These are phyloP conservation scores for Chiua virens DNA, from an alignment of 768 basidiomycete genomes.

Conservation along the genomic window DNA sequence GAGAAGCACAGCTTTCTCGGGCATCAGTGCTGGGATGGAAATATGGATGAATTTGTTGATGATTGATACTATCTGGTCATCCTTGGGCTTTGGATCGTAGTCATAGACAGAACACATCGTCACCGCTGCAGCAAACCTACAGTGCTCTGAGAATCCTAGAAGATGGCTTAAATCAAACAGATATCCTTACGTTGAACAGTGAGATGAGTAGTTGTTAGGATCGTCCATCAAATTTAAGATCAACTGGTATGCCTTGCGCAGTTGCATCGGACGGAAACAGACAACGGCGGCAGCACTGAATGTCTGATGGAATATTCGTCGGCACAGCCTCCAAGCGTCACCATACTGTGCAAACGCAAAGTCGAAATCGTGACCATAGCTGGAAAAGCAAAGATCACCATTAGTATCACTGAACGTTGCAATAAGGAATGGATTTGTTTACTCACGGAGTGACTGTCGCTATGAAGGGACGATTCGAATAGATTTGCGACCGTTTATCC, in stretches of 20 bases:
- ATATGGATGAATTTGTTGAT: slow-evolving; percentile 8
- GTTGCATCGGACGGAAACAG: slow-evolving; percentile 7
- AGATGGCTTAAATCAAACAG: neutral
- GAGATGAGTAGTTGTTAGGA: slow-evolving; percentile 1
- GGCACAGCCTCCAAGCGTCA: slow-evolving; percentile 10
- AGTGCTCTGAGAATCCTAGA: neutral
- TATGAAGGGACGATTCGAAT: slow-evolving; percentile 49
- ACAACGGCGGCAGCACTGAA: slow-evolving; percentile 2
- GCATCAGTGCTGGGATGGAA: slow-evolving; percentile 5
- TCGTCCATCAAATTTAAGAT: slow-evolving; percentile 4
- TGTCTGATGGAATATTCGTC: slow-evolving; percentile 17
- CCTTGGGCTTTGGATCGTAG: slow-evolving; percentile 16
- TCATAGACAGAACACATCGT: slow-evolving; percentile 17
- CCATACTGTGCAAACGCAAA: slow-evolving; percentile 14
- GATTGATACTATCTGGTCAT: slow-evolving; percentile 16
- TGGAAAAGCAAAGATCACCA: neutral
- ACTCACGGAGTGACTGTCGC: slow-evolving; percentile 18
- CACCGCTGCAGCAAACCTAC: slow-evolving; percentile 35
- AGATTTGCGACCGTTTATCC: slow-evolving; percentile 45
- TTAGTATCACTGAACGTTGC: neutral
- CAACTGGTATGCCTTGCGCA: slow-evolving; percentile 7
- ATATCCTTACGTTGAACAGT: slow-evolving; percentile 11
- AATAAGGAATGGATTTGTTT: neutral
- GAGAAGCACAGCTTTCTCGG: slow-evolving; percentile 16
- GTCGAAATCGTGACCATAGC: slow-evolving; percentile 15